Base-by-base conservation (phyloP, 2,329 filamentous ascomycete genomes). In the Fusarium hostae region DNA sequence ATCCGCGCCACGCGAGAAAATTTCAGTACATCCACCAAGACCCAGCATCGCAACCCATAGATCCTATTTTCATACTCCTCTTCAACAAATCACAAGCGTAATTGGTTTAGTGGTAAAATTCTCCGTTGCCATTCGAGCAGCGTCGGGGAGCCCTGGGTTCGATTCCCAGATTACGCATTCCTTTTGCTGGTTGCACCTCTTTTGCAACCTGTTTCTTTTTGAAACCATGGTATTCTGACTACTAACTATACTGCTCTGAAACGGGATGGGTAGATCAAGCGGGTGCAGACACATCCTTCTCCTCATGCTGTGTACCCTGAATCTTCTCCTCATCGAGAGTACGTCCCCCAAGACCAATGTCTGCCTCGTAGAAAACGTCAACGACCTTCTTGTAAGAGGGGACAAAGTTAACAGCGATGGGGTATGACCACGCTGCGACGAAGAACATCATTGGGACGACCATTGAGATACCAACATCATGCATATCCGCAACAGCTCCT, bases 371-470 rank as follows among this genome's bases (percentile, higher is more conserved):
- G 70, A 87, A 87, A 3, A 85, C 84, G 76, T 94, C 92, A 5
- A 90, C 88, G 1, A 90, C 87, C 59, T 86, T 82, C 37, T 86
- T 83, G 77, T 94, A 94, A 5, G 84, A 81, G 0, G 90, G 89
- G 8, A 89, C 82, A 72, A 92, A 92, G 80, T 94, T 94, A 67
- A 90, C 89, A 10, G 85, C 85, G 24, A 89, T 43, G 0, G 89
- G 85, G 68, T 91, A 91, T 2, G 84, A 81, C 83, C 82, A 86
- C 1, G 89, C 86, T 5, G 82, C 83, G 10, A 89, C 78, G 77
- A 91, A 89, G 73, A 91, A 90, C 55, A 76, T 74, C 43, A 92
- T 76, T 0, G 91, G 91, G 3, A 94, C 90, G 13, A 89, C 83
- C 88, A 94, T 92, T 9, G 89, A 88, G 41, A 87, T 81, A 0